phyloP scores from a whole-genome alignment of 2,329 filamentous ascomycete species.

The Fonsecaea pugnacius region DNA sequence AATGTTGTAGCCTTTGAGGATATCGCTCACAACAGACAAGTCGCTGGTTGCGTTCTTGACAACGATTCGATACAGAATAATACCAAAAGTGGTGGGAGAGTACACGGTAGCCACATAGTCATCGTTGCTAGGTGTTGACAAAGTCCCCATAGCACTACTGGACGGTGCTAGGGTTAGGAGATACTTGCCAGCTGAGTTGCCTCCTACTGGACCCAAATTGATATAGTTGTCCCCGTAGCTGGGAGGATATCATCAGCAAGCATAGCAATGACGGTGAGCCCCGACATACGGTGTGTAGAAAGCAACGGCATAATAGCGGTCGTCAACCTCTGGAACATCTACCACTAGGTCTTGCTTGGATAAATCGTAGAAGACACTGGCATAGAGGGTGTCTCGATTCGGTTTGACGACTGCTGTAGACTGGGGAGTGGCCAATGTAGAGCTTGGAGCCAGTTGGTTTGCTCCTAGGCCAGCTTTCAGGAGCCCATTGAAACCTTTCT shows the following conservation, averaged over 20 bases:
- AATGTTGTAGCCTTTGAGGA: neutral
- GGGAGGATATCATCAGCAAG: neutral
- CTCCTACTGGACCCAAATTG: neutral
- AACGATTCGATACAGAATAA: neutral
- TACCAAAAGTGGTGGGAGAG: neutral
- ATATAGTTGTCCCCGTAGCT: neutral
- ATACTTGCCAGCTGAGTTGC: neutral
- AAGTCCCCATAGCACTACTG: neutral
- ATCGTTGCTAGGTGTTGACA: neutral
- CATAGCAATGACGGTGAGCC: neutral
- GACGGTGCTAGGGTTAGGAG: neutral
- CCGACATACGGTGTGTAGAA: conserved; percentile 3
- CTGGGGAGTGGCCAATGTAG: conserved; percentile 1
- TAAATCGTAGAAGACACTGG: neutral
- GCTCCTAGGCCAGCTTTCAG: neutral
- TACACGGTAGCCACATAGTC: neutral
- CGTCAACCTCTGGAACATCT: neutral
- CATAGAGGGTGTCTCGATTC: conserved; percentile 3
- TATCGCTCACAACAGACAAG: neutral
- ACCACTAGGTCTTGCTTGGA: neutral
- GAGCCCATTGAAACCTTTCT: neutral
- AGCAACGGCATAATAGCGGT: neutral
- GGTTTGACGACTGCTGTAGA: conserved; percentile 5
- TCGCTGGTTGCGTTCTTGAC: neutral
- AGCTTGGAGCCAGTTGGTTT: neutral